A percentile compares a stretch with the other conserved stretches of the same genome.
Conservation (phyloP, 2,329 filamentous ascomycete species). For the Fusarium humuli region DNA sequence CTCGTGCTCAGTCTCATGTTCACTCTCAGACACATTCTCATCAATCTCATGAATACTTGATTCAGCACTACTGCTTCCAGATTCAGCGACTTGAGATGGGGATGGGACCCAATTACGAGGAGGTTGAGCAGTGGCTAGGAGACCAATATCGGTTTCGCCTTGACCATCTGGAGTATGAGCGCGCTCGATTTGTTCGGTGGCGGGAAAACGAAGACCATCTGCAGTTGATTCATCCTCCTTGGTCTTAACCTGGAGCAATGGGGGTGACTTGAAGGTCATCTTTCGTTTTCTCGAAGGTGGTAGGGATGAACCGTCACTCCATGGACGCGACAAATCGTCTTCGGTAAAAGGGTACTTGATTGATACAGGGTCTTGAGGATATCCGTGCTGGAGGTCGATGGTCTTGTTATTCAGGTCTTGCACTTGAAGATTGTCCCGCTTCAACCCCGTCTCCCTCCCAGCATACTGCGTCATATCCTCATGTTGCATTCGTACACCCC, state of each 20-base stretch:
- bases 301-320: background rate
- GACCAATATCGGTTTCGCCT: constrained; percentile 5
- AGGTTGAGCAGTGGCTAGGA: constrained; percentile 13
- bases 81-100: background rate
- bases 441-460: background rate
- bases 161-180: background rate
- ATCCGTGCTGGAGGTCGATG: background rate
- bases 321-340: background rate
- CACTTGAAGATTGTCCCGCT: background rate
- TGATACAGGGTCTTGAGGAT: background rate
- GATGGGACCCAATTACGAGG: background rate
- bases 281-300: background rate
- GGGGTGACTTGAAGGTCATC: background rate
- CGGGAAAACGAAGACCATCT: background rate
- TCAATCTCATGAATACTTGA: background rate
- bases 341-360: background rate
- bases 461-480: background rate
- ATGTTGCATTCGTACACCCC: constrained; percentile 30
- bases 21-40: background rate
- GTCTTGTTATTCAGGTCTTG: background rate
- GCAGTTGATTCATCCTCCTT: too few species aligned
- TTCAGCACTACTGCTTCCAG: background rate
- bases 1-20: background rate
- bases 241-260: background rate
- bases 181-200: background rate